These are phyloP conservation scores for Colletotrichum cuscutae DNA, from an alignment of 2,329 filamentous ascomycete species.

Conservation along the genomic window DNA sequence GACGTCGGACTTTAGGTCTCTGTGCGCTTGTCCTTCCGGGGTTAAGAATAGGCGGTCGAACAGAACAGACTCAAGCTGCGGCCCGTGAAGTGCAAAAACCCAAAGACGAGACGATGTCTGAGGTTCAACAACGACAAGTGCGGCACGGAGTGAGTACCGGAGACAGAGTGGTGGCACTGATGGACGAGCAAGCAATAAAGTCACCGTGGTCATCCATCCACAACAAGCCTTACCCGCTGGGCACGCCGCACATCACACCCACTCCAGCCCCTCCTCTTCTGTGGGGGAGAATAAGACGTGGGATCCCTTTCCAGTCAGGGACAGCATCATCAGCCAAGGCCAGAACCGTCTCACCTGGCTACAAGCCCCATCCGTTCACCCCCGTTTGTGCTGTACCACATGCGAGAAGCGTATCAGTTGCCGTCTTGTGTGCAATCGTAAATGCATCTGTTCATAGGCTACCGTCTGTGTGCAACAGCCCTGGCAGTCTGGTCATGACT, in stretches of 20 bases:
- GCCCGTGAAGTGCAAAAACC: not conserved
- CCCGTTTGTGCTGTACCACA: slow-evolving; percentile 21
- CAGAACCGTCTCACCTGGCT: slow-evolving; percentile 27
- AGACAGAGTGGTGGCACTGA: slow-evolving; percentile 1
- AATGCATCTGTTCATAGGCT: not conserved
- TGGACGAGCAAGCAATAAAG: not conserved
- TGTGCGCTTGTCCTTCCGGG: not conserved
- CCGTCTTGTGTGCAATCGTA: no score
- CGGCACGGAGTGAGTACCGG: not conserved
- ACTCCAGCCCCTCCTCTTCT: not conserved
- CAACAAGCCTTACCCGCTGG: not conserved
- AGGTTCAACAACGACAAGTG: not conserved
- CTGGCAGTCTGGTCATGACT: not conserved
- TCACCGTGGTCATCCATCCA: not conserved
- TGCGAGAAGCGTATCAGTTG: not conserved
- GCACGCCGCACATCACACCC: not conserved
- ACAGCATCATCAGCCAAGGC: slow-evolving; percentile 32
- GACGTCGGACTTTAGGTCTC: not conserved
- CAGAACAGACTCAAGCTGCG: slow-evolving; percentile 8
- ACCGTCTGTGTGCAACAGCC: not conserved
- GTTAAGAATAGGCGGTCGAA: slow-evolving; percentile 4
- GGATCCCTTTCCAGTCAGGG: not conserved
- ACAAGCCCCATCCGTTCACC: slow-evolving; percentile 13
- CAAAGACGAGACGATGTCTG: slow-evolving; percentile 24
- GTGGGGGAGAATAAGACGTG: not conserved